Conservation (phyloP, 2,329 filamentous ascomycete species). For the Diaporthe ampelina region DNA sequence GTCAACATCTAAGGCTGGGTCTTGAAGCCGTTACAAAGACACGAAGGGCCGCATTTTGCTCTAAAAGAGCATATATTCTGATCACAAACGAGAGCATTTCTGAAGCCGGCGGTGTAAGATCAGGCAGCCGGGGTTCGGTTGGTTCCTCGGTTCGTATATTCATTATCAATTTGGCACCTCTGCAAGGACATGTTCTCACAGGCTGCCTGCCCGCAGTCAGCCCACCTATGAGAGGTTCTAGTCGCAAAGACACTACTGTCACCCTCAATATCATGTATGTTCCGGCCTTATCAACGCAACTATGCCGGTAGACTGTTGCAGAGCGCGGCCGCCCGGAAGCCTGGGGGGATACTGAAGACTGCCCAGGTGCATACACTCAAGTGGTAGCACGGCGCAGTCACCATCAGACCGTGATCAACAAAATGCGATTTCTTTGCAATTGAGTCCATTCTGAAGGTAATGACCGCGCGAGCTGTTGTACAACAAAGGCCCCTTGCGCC, state of each 20-base stretch:
- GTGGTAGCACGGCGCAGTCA: not conserved
- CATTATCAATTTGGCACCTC: too few relatives aligned
- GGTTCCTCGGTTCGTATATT: too few relatives aligned
- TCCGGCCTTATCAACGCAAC: not conserved
- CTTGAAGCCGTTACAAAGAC: too few relatives aligned
- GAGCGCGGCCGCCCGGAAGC: not conserved
- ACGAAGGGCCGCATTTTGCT: too few relatives aligned
- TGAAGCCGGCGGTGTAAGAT: too few relatives aligned
- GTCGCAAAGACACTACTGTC: not conserved
- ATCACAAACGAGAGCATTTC: too few relatives aligned
- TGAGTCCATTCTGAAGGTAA: constrained; percentile 1
- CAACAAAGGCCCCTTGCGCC: constrained; percentile 3
- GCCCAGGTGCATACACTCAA: not conserved
- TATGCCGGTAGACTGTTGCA: not conserved
- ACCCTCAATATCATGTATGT: not conserved
- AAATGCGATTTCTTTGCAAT: constrained; percentile 4
- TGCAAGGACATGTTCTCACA: too few relatives aligned
- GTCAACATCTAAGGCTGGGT: too few relatives aligned
- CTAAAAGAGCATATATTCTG: too few relatives aligned
- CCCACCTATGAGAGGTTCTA: too few relatives aligned
- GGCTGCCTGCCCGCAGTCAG: too few relatives aligned
- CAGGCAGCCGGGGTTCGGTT: too few relatives aligned
- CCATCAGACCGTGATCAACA: not conserved
- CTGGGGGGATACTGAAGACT: not conserved
- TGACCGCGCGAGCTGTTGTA: constrained; percentile 18